Evolutionary conservation across 2,329 filamentous ascomycete species (phyloP).

Genomic region (Neofusicoccum kwambonambiense): DNA sequence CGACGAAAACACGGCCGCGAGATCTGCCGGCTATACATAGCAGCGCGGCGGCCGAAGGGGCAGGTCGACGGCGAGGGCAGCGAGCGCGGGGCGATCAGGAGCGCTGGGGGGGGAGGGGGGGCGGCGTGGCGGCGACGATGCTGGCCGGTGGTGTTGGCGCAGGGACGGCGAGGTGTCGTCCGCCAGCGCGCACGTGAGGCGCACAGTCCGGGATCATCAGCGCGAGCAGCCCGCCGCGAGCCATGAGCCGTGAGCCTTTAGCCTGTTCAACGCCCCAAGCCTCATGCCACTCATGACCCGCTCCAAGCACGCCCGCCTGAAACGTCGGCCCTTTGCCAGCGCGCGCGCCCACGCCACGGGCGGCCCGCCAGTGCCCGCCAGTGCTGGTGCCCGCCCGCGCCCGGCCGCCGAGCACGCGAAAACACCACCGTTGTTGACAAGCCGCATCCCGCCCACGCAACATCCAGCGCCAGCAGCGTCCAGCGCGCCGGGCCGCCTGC

Average conservation of each 20-base stretch:
- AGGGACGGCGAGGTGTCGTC: background rate
- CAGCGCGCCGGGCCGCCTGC: slow-evolving; percentile 4
- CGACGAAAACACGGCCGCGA: slow-evolving; percentile 1
- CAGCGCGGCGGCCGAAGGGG: background rate
- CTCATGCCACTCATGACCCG: background rate
- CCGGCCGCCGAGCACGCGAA: background rate
- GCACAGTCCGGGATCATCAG: background rate
- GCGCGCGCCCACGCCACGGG: too few species aligned
- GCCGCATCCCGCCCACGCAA: background rate
- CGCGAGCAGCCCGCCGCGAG: background rate
- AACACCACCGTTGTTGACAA: background rate
- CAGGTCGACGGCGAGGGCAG: background rate
- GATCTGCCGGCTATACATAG: slow-evolving; percentile 15
- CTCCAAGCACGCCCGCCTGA: background rate
- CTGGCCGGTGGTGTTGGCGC: background rate
- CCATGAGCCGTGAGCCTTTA: background rate
- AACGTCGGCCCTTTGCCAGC: background rate
- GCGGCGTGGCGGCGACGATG: background rate
- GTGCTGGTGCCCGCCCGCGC: background rate
- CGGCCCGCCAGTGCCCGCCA: too few species aligned
- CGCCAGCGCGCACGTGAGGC: background rate
- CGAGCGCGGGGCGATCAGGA: slow-evolving; percentile 15
- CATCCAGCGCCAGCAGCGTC: background rate
- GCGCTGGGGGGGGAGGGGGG: background rate
- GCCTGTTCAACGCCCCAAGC: background rate